Base-by-base conservation (phyloP, 371 early-diverging fungal genomes). In the Mortierella sp. region DNA sequence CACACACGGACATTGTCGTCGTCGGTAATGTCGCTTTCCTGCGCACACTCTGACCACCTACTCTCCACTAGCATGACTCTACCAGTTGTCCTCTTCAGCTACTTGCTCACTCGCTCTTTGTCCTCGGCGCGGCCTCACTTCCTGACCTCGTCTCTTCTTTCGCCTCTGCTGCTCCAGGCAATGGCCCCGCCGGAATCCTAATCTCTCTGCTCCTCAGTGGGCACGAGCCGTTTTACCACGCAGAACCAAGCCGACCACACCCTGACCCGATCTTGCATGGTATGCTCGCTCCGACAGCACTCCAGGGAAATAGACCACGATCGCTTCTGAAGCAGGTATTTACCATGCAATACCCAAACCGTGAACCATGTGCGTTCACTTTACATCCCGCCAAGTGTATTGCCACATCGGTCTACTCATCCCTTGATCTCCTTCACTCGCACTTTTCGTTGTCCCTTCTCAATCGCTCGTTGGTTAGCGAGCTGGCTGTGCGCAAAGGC, bases 221-320 rank as follows among this genome's bases (percentile, higher is more conserved):
- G n/a, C 62, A 68, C 56, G 62, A 71, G 19, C 81, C 81, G 9
- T 80, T 68, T 50, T 80, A 75, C 52, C 65, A 72, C 21, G 72
- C 77, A 12, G 75, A 75, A n/a, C 64, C 68, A 44, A 37, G 66
- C 2, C 53, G 25, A 18, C 75, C 81, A 0, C 81, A 80, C 26
- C 81, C 81, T 16, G 81, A 80, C 60, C 74, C 74, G 23, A 80
- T 80, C 59, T 61, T 80, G 7, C 81, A 80, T 43, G 52, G 75
- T 25, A 75, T 71, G 71, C 66, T 80, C 2, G 61, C 75, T 0
- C 68, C 71, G 2, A 60, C 74, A 0, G 57, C 75, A 3, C 30
- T 68, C 19, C 56, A 68, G 15, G 79, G 73, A 1, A 55, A 56
- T 46, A 60, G 57, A 29, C 79, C 73, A 18, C 51, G 68, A 56